phyloP scores from a whole-genome alignment of 2,329 filamentous ascomycete species.

The Botryotinia convoluta region DNA sequence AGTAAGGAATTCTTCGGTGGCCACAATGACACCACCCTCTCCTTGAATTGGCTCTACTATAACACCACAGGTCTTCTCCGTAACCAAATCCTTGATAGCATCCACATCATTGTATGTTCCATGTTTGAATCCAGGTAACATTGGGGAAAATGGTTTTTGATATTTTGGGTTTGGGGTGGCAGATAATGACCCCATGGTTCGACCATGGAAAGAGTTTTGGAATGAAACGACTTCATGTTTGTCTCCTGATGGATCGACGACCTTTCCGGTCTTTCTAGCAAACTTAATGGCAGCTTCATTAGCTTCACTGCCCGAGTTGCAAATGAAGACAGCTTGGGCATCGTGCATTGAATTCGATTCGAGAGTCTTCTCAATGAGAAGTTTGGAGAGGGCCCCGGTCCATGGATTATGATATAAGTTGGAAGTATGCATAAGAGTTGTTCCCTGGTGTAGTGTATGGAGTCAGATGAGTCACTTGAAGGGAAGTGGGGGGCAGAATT shows the following conservation, averaged over 20 bases:
- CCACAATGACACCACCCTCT: slow-evolving; percentile 87
- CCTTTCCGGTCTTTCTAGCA: slow-evolving; percentile 83
- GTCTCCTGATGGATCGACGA: slow-evolving; percentile 63
- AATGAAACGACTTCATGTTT: slow-evolving; percentile 91
- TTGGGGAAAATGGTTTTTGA: slow-evolving; percentile 89
- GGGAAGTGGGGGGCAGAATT: slow-evolving; percentile 19
- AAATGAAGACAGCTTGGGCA: slow-evolving; percentile 80
- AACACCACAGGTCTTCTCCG: slow-evolving; percentile 84
- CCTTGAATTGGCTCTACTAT: slow-evolving; percentile 97
- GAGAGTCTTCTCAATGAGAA: slow-evolving; percentile 77
- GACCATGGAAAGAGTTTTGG: slow-evolving; percentile 88
- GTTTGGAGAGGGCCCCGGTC: slow-evolving; percentile 84
- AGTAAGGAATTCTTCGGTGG: slow-evolving; percentile 75
- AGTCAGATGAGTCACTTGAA: neutral
- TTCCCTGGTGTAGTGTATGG: slow-evolving; percentile 47
- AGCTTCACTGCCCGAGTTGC: slow-evolving; percentile 94
- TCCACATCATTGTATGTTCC: slow-evolving; percentile 81
- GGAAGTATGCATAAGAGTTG: slow-evolving; percentile 83
- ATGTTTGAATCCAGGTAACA: slow-evolving; percentile 90
- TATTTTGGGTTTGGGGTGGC: slow-evolving; percentile 98
- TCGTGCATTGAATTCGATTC: slow-evolving; percentile 79
- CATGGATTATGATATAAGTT: slow-evolving; percentile 98
- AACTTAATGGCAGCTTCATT: slow-evolving; percentile 99
- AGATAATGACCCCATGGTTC: slow-evolving; percentile 93
- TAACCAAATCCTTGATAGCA: slow-evolving; percentile 71